Evolutionary conservation across 2,329 filamentous ascomycete species (phyloP), one percentile per base, ranked within the genome.

Genomic region (Ophiostoma populinum): DNA sequence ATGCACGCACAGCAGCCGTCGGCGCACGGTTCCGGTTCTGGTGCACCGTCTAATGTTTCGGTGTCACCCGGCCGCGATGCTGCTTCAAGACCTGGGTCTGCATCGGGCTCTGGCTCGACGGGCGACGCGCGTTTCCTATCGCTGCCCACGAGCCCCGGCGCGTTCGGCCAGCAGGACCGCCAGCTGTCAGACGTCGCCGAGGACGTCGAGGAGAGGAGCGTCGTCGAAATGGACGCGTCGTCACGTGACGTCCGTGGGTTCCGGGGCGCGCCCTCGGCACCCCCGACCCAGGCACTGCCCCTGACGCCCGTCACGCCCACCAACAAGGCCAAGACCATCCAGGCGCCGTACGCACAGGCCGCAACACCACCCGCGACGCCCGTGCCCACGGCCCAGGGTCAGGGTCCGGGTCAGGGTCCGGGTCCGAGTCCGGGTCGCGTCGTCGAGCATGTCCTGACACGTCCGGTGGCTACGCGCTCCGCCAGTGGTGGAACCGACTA

Each of bases 241-340:
- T n/a, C n/a, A n/a, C n/a, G n/a, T n/a, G n/a, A n/a, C n/a, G n/a
- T n/a, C n/a, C 18, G 18, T n/a, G 19, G 29, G 7, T 11, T 16
- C n/a, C n/a, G n/a, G n/a, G n/a, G n/a, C n/a, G n/a, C n/a, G n/a
- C n/a, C n/a, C n/a, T n/a, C n/a, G n/a, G n/a, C n/a, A 21, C 13
- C 13, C 6, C 24, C 22, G 12, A 11, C 12, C 7, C 4, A n/a
- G 15, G 22, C 15, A n/a, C 15, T 24, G 9, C 27, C 34, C 8
- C n/a, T 36, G 7, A 31, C 34, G 9, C 34, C 34, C n/a, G 16
- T 31, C 6, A 30, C 34, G 2, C 34, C 27, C 6, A 25, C 26
- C 13, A 13, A 12, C 12, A 10, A 8, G n/a, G n/a, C n/a, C n/a
- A n/a, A n/a, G n/a, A n/a, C n/a, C n/a, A n/a, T n/a, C n/a, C n/a